Conservation (phyloP, 345 rosid species). For the Theobroma cacao region DNA sequence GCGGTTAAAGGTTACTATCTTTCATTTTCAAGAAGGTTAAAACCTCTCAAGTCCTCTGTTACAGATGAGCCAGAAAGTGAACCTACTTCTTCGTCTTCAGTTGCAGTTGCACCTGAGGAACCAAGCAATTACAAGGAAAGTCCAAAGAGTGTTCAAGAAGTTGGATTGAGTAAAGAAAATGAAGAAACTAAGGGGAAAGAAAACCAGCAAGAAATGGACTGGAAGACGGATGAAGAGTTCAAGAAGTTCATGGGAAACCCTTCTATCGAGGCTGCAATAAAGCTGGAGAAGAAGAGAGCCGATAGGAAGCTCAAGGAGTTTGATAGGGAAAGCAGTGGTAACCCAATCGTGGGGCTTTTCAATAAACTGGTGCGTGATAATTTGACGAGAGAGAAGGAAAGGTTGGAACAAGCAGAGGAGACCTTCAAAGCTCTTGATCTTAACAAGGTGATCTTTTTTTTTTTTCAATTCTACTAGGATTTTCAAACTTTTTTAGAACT, state of each 20-base stretch:
- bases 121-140: constrained; percentile 15
- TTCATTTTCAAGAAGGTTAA: constrained; percentile 3
- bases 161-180: constrained; percentile 18
- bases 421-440: constrained; percentile 89
- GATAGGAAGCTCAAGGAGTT: constrained; percentile 87
- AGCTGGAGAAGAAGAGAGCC: constrained; percentile 94
- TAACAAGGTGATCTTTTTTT: constrained; percentile 58
- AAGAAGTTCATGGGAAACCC: constrained; percentile 96
- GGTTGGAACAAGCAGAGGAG: constrained; percentile 84
- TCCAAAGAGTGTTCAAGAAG: constrained; percentile 14
- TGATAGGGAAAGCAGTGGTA: constrained; percentile 51
- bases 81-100: constrained; percentile 33
- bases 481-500: neutral
- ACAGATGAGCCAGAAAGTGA: constrained; percentile 44
- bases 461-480: neutral
- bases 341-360: constrained; percentile 53
- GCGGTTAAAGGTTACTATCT: neutral
- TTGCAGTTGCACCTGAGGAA: constrained; percentile 42
- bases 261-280: constrained; percentile 90
- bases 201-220: constrained; percentile 74
- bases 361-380: constrained; percentile 57
- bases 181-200: constrained; percentile 39
- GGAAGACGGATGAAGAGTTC: constrained; percentile 95
- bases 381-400: constrained; percentile 70
- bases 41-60: constrained; percentile 32